phyloP scores from a whole-genome alignment of 139 green algal species.

The Desmodesmus armatus region DNA sequence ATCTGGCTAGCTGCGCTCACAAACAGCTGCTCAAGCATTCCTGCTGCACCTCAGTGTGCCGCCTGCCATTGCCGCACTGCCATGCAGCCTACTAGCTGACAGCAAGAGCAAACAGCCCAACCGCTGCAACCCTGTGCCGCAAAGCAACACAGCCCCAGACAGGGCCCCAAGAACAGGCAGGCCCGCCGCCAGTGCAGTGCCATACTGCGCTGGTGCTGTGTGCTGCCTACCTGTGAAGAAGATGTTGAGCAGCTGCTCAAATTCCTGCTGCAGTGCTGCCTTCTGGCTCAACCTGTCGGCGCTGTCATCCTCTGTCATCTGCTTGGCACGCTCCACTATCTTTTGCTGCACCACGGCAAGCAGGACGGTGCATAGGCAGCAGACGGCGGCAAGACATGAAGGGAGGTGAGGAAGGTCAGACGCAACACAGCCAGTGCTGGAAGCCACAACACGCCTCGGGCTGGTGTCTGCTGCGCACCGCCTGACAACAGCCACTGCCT shows the following conservation, averaged over 20 bases:
- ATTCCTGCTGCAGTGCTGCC: conserved; percentile 72
- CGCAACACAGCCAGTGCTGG: neutral
- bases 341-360: conserved; percentile 40
- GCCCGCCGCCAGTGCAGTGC: too few species aligned
- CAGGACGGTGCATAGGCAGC: neutral
- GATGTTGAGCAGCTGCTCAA: conserved; percentile 72
- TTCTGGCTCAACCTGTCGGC: conserved; percentile 43
- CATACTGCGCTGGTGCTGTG: neutral
- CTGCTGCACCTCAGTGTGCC: too few species aligned
- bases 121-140: too few species aligned
- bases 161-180: neutral
- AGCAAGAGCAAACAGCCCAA: too few species aligned
- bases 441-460: too few species aligned
- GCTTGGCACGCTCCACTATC: conserved; percentile 59
- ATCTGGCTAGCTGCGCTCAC: too few species aligned
- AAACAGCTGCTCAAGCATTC: too few species aligned
- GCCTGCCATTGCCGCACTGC: too few species aligned
- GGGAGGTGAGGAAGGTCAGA: neutral
- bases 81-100: too few species aligned
- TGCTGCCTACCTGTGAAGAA: conserved; percentile 43
- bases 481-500: too few species aligned
- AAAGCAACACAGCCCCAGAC: neutral
- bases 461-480: too few species aligned
- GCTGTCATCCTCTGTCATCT: conserved; percentile 55
- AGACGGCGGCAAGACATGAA: too few species aligned